These are phyloP conservation scores for Zizania palustris DNA, from an alignment of 202 grass and related monocot species.

Conservation along the genomic window DNA sequence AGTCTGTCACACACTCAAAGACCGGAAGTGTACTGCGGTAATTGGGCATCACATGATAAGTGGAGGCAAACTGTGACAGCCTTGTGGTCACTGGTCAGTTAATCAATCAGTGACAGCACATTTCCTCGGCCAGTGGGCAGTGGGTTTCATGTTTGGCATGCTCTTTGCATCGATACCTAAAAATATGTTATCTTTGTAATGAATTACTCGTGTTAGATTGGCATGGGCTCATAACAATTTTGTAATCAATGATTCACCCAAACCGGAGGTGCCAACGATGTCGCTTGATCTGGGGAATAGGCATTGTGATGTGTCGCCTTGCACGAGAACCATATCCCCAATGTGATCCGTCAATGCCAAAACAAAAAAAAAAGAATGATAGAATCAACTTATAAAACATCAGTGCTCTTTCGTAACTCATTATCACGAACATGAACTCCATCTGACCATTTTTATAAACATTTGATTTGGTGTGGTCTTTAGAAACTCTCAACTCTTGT, in stretches of 20 bases:
- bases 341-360: background rate
- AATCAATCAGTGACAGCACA: slow-evolving; percentile 18
- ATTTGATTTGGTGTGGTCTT: too few species aligned
- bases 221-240: slow-evolving; percentile 39
- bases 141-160: slow-evolving; percentile 33
- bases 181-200: slow-evolving; percentile 11
- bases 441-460: too few species aligned
- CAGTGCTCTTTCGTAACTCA: too few species aligned
- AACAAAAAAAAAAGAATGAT: background rate
- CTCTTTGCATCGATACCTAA: slow-evolving; percentile 30
- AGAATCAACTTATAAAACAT: background rate
- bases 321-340: background rate
- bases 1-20: slow-evolving; percentile 67
- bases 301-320: slow-evolving; percentile 8
- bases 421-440: too few species aligned
- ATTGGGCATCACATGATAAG: slow-evolving; percentile 1
- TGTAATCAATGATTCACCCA: slow-evolving; percentile 17
- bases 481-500: too few species aligned
- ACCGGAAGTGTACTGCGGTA: slow-evolving; percentile 64
- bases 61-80: background rate
- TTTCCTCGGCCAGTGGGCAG: too few species aligned
- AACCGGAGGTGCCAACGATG: background rate
- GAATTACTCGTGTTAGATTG: slow-evolving; percentile 25
- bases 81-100: slow-evolving; percentile 29
- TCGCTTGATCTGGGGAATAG: slow-evolving; percentile 3